Evolutionary conservation across 257 asterid species (phyloP), one percentile per base, ranked within the genome.

Genomic region (Solanum pinnatisectum): DNA sequence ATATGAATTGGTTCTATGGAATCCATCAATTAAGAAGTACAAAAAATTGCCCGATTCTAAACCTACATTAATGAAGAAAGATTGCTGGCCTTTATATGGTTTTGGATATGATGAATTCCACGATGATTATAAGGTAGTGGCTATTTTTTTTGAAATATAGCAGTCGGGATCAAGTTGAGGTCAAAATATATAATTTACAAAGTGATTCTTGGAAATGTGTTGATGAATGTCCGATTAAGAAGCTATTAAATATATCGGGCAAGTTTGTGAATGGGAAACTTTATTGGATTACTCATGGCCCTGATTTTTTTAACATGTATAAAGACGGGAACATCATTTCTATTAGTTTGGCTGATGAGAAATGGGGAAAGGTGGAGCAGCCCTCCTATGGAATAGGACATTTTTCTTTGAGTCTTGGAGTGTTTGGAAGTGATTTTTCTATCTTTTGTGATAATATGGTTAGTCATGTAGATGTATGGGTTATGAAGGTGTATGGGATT

Each of bases 381-480:
- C 94, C 95, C 0, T 0, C 70, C 71, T 90, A 88, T 78, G 93
- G 89, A 1, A 74, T 89, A 16, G 65, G 81, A 35, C 70, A 84
- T 37, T 13, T 68, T 65, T 86, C 71, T 40, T 86, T 90, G 63
- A 30, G 44, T 23, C 71, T 93, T 73, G 94, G 91, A 13, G 93
- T 46, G 6, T 40, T 90, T 0, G 93, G 88, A 68, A 96, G 91
- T 9, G 70, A 86, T 25, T 84, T 94, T 65, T 90, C 86, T 14
- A 89, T 92, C 82, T 86, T 92, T 30, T 92, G 91, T 88, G 52
- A 88, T 70, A 86, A 88, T 86, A 18, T 25, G 15, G 27, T n/a
- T 11, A 68, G 20, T 7, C 40, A 73, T 40, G 91, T 88, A 0
- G 94, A 94, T 84, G 71, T 94, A 85, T 95, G 96, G 98, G 77